Percentiles rank a stretch among this genome's conserved stretches.
Conservation (phyloP, 2,329 filamentous ascomycete genomes). For the Venturia effusa region DNA sequence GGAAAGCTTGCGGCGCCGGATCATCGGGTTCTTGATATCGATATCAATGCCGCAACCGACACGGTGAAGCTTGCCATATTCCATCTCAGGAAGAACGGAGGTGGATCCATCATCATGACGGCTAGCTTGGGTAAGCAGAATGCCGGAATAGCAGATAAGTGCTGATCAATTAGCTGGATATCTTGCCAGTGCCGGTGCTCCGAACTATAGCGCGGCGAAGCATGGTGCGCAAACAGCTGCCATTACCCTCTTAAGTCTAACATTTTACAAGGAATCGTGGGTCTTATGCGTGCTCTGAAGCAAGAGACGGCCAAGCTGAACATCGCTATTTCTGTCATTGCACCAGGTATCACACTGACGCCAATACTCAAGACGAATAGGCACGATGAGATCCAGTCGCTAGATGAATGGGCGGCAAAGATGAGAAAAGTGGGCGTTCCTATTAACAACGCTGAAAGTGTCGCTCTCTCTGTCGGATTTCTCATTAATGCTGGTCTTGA, state of each 20-base stretch:
- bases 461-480: slow-evolving; percentile 35
- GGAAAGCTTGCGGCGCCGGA: slow-evolving; percentile 37
- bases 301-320: slow-evolving; percentile 35
- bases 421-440: slow-evolving; percentile 36
- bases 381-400: slow-evolving; percentile 17
- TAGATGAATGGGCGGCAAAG: slow-evolving; percentile 31
- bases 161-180: slow-evolving; percentile 29
- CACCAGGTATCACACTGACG: slow-evolving; percentile 39
- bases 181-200: slow-evolving; percentile 36
- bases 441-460: slow-evolving; percentile 34
- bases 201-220: slow-evolving; percentile 39
- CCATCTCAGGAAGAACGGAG: slow-evolving; percentile 31
- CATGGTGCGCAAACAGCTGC: slow-evolving; percentile 26
- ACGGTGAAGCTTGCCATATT: slow-evolving; percentile 38
- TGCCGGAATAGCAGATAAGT: neutral
- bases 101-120: slow-evolving; percentile 37
- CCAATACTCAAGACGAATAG: slow-evolving; percentile 30
- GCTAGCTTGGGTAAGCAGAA: slow-evolving; percentile 26
- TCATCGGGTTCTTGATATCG: slow-evolving; percentile 32
- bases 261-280: slow-evolving; percentile 29
- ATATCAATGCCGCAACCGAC: slow-evolving; percentile 36
- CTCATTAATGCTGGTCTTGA: slow-evolving; percentile 32
- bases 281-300: slow-evolving; percentile 40
- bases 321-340: slow-evolving; percentile 37
- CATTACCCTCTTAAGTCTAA: neutral